These are phyloP conservation scores for Citrus sp. DNA, from an alignment of 345 rosid species.

Conservation along the genomic window DNA sequence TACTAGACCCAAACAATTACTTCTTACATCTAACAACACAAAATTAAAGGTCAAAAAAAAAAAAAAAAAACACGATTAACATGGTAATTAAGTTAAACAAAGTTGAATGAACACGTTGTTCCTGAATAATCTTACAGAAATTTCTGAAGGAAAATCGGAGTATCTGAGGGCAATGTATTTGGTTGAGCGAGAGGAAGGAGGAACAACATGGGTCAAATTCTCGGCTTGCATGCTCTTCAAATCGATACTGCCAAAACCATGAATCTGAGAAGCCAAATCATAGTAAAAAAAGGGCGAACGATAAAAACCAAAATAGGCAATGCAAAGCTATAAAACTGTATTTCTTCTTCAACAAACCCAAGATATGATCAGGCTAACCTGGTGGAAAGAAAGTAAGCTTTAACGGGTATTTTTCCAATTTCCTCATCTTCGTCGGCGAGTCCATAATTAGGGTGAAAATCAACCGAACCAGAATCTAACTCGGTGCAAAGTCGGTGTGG, in stretches of 20 bases:
- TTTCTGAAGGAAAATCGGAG: constrained; percentile 51
- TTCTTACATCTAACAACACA: neutral
- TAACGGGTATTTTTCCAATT: constrained; percentile 64
- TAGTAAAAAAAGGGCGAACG: constrained; percentile 19
- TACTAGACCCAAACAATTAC: neutral
- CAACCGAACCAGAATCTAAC: constrained; percentile 46
- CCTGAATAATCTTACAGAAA: constrained; percentile 57
- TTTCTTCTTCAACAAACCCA: neutral
- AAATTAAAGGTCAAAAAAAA: neutral
- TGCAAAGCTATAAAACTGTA: neutral
- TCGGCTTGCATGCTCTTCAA: constrained; percentile 95
- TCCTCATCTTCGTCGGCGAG: constrained; percentile 54
- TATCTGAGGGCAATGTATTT: constrained; percentile 83
- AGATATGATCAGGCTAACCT: constrained; percentile 35
- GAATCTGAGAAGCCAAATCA: constrained; percentile 63
- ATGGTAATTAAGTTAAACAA: neutral
- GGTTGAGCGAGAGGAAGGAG: constrained; percentile 84
- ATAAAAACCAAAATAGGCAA: constrained; percentile 4
- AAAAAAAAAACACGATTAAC: neutral
- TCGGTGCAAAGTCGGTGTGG: constrained; percentile 53
- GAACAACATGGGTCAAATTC: constrained; percentile 74
- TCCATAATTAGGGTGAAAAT: constrained; percentile 28
- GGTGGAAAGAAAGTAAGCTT: constrained; percentile 81
- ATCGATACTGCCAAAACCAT: constrained; percentile 94
- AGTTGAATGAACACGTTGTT: constrained; percentile 1